Evolutionary conservation across 345 rosid species (phyloP), one percentile per base, ranked within the genome.

Genomic region (Clausena lansium): DNA sequence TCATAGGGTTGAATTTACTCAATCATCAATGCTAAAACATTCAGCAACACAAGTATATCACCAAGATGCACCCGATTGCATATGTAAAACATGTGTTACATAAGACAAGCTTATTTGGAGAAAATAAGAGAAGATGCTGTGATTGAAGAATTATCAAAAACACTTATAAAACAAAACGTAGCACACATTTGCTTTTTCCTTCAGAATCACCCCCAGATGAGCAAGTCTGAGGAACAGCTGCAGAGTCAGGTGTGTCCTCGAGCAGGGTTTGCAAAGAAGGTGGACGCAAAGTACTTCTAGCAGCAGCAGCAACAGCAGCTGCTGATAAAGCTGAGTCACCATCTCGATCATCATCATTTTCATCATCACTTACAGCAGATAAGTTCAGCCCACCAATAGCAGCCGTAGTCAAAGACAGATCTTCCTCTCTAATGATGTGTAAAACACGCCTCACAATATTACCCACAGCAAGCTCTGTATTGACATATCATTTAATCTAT

Each of bases 191-290:
- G 88, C 93, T 90, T 91, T 89, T 94, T 82, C 98, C 98, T 84
- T 97, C 99, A 55, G 99, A 93, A 85, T 97, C 98, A 87, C 97
- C 99, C 32, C 97, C 98, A 8, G 98, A 94, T n/a, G 98, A 94
- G 70, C 93, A 89, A 72, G 94, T 76, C 61, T 78, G 95, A 74
- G 92, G 94, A 70, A 87, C 61, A 78, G 92, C 87, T 9, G 89
- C 88, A 35, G 94, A 85, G 36, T 86, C 94, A 74, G 97, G 99
- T 45, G 79, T 69, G 32, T 91, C 97, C 86, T 96, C 99, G 20
- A 96, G 92, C 38, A 94, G 89, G 50, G 92, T 90, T 77, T 92
- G 98, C 91, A 96, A 86, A 69, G 99, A 94, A 57, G 98, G 99
- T 32, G 97, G 95, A 25, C 94, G 97, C 84, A 96, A 74, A 66